A percentile compares a stretch with the other conserved stretches of the same genome.
Conservation (phyloP, 495 filamentous ascomycete species). For the Penicillium robsamsonii region DNA sequence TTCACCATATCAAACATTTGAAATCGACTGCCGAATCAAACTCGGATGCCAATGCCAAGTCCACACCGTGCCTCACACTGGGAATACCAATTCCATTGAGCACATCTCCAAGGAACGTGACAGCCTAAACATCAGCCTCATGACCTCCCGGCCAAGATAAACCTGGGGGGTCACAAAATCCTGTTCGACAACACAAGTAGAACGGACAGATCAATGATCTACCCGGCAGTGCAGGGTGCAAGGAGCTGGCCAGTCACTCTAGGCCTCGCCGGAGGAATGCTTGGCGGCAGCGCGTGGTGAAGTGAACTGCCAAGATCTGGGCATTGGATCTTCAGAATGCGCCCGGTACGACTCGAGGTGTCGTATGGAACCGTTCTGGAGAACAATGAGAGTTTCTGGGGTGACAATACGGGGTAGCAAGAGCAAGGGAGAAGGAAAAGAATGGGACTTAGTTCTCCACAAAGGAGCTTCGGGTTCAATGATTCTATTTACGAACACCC, state of each 20-base stretch:
- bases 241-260: constrained; percentile 4
- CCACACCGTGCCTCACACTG: constrained; percentile 1
- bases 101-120: neutral
- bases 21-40: neutral
- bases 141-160: constrained; percentile 3
- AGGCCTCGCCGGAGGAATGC: constrained; percentile 18
- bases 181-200: neutral
- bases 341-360: constrained; percentile 18
- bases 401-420: constrained; percentile 11
- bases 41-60: constrained; percentile 3
- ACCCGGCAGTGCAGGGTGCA: constrained; percentile 10
- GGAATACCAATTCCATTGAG: neutral
- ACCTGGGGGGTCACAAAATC: neutral
- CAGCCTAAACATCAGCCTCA: neutral
- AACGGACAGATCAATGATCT: constrained; percentile 17
- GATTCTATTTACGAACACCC: neutral
- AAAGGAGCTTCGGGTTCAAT: constrained; percentile 7
- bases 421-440: neutral
- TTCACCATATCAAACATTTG: neutral
- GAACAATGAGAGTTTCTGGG: constrained; percentile 2
- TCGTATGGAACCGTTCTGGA: neutral
- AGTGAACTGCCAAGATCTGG: constrained; percentile 24
- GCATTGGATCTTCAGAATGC: constrained; percentile 27
- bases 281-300: constrained; percentile 21
- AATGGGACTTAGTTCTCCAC: neutral